phyloP scores from a whole-genome alignment of 2,329 filamentous ascomycete genomes.

The Talaromyces rugulosus region DNA sequence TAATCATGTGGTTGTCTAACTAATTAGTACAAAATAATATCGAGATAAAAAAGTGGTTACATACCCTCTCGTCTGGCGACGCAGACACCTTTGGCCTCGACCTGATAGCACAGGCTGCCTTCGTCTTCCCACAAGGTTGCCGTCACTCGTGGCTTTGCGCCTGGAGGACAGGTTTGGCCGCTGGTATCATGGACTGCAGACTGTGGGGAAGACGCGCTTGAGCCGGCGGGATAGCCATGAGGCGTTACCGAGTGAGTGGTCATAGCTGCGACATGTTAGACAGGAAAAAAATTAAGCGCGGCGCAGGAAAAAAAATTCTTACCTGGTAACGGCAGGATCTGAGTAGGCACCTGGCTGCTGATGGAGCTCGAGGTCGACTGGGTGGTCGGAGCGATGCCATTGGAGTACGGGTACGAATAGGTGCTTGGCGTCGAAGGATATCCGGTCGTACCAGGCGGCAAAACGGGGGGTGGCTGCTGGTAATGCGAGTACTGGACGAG shows the following conservation, averaged over 20 bases:
- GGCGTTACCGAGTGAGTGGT: constrained; percentile 29
- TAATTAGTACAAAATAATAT: constrained; percentile 1
- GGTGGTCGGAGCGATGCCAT: constrained; percentile 71
- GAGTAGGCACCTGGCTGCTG: constrained; percentile 60
- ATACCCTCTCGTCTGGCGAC: constrained; percentile 88
- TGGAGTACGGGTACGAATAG: constrained; percentile 63
- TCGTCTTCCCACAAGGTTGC: constrained; percentile 98
- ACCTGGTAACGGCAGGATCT: constrained; percentile 65
- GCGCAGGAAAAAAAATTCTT: constrained; percentile 15
- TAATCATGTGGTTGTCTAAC: constrained; percentile 97
- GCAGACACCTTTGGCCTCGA: constrained; percentile 92
- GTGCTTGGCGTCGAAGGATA: constrained; percentile 57
- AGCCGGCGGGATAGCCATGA: constrained; percentile 37
- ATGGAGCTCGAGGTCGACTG: constrained; percentile 69
- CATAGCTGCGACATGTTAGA: constrained; percentile 34
- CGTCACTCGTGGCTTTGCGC: constrained; percentile 94
- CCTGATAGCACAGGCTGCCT: constrained; percentile 94
- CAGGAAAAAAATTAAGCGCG: background rate
- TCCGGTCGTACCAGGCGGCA: constrained; percentile 67
- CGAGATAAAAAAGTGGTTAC: constrained; percentile 16
- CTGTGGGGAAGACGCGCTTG: constrained; percentile 40
- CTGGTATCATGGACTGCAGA: constrained; percentile 67
- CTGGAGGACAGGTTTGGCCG: constrained; percentile 86
- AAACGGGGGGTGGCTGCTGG: constrained; percentile 63
- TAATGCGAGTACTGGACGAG: constrained; percentile 76